These are phyloP conservation scores for Priceomyces castillae DNA, from an alignment of 805 yeast genomes.

Conservation along the genomic window DNA sequence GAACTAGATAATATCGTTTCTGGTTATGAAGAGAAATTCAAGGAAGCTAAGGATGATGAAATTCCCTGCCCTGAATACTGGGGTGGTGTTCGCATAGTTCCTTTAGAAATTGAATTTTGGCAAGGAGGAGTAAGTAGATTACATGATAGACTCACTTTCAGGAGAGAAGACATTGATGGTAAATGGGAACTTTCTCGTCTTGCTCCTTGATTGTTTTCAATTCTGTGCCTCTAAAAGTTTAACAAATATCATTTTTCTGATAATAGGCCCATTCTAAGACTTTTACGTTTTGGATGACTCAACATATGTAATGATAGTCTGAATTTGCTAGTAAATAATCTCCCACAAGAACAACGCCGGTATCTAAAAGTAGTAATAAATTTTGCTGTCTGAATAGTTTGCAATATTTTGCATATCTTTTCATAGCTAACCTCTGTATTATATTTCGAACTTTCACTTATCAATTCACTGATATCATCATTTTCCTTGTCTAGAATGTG, in stretches of 20 bases:
- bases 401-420: neutral
- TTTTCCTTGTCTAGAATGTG: conserved; percentile 6
- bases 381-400: neutral
- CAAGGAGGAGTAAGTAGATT: conserved; percentile 89
- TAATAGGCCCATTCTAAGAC: neutral
- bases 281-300: neutral
- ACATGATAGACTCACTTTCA: conserved; percentile 82
- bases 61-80: conserved; percentile 91
- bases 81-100: conserved; percentile 92
- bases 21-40: conserved; percentile 53
- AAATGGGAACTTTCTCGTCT: conserved; percentile 68
- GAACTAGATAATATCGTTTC: conserved; percentile 57
- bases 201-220: conserved; percentile 57
- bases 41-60: conserved; percentile 51
- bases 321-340: conserved; percentile 1
- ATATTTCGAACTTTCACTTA: neutral
- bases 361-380: neutral
- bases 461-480: neutral
- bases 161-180: conserved; percentile 47
- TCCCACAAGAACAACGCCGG: conserved; percentile 1
- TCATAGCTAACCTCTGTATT: neutral
- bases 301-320: conserved; percentile 3
- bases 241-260: neutral
- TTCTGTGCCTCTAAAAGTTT: no score
- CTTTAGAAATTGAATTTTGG: conserved; percentile 94